Conservation (phyloP, 306 rosid species). For the Betula pendula region DNA sequence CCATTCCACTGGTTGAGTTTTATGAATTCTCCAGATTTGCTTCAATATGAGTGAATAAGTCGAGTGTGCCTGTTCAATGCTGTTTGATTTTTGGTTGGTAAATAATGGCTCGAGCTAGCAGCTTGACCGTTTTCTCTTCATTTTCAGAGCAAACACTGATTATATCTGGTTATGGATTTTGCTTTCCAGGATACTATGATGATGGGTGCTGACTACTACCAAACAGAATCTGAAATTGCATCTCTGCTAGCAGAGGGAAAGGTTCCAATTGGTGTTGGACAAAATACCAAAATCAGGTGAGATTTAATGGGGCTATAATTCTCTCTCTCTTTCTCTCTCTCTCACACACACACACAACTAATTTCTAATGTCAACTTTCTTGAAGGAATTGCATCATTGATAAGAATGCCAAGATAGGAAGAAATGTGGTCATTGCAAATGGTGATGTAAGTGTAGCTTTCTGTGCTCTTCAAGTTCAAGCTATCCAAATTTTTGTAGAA, state of each 20-base stretch:
- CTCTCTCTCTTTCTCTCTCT: constrained; percentile 22
- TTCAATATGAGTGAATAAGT: neutral
- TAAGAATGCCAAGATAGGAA: constrained; percentile 98
- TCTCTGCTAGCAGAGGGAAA: constrained; percentile 75
- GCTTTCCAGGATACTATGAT: constrained; percentile 84
- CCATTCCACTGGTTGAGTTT: neutral
- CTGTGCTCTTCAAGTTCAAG: neutral
- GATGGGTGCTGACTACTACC: constrained; percentile 99
- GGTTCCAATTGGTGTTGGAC: constrained; percentile 97
- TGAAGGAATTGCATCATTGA: constrained; percentile 91
- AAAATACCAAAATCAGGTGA: constrained; percentile 89
- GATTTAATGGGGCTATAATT: neutral
- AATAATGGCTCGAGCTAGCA: neutral
- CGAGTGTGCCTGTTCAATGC: neutral
- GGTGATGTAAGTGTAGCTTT: constrained; percentile 58
- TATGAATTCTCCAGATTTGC: neutral
- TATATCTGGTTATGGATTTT: constrained; percentile 23
- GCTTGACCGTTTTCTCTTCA: constrained; percentile 10
- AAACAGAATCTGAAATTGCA: constrained; percentile 88
- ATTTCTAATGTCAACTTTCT: constrained; percentile 4
- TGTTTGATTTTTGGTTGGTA: neutral
- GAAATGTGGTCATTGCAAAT: constrained; percentile 66
- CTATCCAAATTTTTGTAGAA: neutral
- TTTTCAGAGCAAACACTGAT: constrained; percentile 14
- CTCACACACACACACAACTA: too few relatives aligned